These are phyloP conservation scores for Ephemerocybe angulata DNA, from an alignment of 768 basidiomycete species.

Conservation along the genomic window DNA sequence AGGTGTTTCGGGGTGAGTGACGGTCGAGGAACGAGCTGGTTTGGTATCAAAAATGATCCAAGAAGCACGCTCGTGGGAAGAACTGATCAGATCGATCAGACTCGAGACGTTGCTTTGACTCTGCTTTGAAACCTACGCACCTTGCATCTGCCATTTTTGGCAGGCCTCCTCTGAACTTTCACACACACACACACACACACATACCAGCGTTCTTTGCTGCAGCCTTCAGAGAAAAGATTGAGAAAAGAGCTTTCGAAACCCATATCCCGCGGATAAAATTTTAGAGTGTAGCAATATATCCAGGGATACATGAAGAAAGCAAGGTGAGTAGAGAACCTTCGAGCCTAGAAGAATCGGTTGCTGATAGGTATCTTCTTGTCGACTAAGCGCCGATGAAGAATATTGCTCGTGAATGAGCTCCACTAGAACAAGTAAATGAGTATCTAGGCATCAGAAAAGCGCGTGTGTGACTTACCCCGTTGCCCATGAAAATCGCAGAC, in stretches of 20 bases:
- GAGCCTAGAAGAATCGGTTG: constrained; percentile 35
- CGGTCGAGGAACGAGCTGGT: no score
- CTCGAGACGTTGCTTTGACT: no score
- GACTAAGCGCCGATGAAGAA: constrained; percentile 43
- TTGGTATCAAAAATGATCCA: no score
- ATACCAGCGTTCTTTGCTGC: no score
- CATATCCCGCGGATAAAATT: not conserved
- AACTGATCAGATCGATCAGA: no score
- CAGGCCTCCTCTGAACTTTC: no score
- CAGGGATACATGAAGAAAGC: not conserved
- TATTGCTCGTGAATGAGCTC: constrained; percentile 49
- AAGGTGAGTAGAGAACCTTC: constrained; percentile 8
- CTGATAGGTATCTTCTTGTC: constrained; percentile 41
- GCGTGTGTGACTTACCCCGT: constrained; percentile 40
- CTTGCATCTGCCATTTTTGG: no score
- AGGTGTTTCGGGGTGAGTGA: no score
- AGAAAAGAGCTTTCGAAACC: not conserved
- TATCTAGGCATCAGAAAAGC: constrained; percentile 3
- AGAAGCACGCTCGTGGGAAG: no score
- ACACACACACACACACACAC: no score
- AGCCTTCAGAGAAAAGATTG: constrained; percentile 3
- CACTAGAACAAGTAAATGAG: constrained; percentile 30
- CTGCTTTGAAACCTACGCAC: no score
- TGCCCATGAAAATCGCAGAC: constrained; percentile 51
- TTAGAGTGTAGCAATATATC: not conserved